Conservation (phyloP, 139 green algal genomes). For the Tetradesmus obliquus region DNA sequence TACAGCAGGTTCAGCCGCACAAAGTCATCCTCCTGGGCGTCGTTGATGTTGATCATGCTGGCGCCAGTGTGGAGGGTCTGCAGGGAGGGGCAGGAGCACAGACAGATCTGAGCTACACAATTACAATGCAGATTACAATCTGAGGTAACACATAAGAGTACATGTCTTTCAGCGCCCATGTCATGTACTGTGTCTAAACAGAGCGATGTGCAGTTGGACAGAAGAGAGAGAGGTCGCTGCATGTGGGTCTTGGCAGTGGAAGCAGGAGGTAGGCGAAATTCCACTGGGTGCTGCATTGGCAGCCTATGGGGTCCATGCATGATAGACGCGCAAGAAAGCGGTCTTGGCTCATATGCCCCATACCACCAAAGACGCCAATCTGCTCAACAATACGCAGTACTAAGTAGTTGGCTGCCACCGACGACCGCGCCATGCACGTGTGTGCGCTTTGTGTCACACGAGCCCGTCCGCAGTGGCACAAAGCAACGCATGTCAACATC, state of each 20-base stretch:
- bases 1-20: conserved; percentile 22
- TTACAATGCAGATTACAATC: not conserved
- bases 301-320: no score
- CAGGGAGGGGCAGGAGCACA: not conserved
- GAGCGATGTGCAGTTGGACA: not conserved
- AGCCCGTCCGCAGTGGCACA: not conserved
- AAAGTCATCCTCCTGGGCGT: not conserved
- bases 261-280: no score
- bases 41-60: not conserved
- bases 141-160: not conserved
- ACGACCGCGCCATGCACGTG: no score
- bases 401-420: no score
- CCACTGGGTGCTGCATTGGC: no score
- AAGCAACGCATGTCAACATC: not conserved
- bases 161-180: not conserved
- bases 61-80: not conserved
- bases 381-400: no score
- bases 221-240: no score
- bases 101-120: not conserved
- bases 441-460: no score
- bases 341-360: no score
- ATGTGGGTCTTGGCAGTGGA: no score
- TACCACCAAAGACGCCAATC: no score
- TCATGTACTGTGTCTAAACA: not conserved
- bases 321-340: no score